Evolutionary conservation across 306 rosid species (phyloP).

Genomic region (Cucurbita pepo): DNA sequence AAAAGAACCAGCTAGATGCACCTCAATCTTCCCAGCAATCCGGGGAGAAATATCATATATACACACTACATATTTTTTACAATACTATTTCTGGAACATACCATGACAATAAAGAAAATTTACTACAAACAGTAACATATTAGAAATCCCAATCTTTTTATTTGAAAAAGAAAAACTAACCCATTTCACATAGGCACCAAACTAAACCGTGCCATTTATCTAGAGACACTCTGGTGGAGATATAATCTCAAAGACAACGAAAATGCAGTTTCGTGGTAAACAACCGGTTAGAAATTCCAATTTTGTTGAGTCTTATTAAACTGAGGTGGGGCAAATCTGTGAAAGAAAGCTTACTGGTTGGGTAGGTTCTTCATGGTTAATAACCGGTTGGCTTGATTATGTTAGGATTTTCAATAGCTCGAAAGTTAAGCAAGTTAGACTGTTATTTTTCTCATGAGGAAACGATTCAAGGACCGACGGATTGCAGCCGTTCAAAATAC

Average conservation of each 20-base stretch:
- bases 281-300: too few species aligned
- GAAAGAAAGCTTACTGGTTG: not conserved
- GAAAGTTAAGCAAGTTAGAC: not conserved
- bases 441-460: not conserved
- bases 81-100: not conserved
- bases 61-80: not conserved
- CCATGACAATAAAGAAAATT: not conserved
- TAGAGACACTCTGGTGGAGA: too few species aligned
- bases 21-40: not conserved
- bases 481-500: not conserved
- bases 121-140: not conserved
- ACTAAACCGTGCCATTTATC: too few species aligned
- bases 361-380: not conserved
- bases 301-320: not conserved
- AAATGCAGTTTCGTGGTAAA: not conserved
- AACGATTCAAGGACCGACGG: not conserved
- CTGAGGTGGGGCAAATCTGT: not conserved
- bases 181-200: too few species aligned
- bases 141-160: too few species aligned
- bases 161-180: too few species aligned
- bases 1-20: not conserved
- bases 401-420: not conserved
- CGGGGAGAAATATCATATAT: not conserved
- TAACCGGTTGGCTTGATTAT: not conserved
- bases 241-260: not conserved